These are phyloP conservation scores for Sanghuangporus sanghuang DNA, from an alignment of 1,284 basidiomycete species.

Conservation along the genomic window DNA sequence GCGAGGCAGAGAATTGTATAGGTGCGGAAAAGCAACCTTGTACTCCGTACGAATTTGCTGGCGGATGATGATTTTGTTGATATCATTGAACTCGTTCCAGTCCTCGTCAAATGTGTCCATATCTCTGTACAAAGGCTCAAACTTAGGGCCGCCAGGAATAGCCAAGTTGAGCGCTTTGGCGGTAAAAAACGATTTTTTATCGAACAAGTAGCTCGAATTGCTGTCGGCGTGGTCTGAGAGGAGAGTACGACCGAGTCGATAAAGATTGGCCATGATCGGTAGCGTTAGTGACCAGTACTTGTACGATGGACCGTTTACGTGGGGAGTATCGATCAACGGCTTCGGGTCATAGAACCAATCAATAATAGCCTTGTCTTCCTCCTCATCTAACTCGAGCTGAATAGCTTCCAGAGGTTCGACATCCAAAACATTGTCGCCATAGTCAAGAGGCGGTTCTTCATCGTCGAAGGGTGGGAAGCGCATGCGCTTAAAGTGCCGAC, in stretches of 20 bases:
- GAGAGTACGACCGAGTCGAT: constrained; percentile 91
- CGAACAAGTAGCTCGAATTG: constrained; percentile 91
- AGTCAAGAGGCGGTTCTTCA: constrained; percentile 97
- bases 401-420: constrained; percentile 98
- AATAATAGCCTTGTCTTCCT: constrained; percentile 91
- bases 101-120: constrained; percentile 98
- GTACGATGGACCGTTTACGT: constrained; percentile 93
- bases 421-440: constrained; percentile 97
- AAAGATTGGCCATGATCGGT: constrained; percentile 94
- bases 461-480: constrained; percentile 99
- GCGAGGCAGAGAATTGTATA: constrained; percentile 97
- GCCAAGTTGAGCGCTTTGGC: constrained; percentile 98
- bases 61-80: constrained; percentile 99
- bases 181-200: constrained; percentile 97
- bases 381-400: constrained; percentile 91
- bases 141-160: constrained; percentile 98
- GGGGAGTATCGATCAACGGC: constrained; percentile 83
- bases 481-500: constrained; percentile 99
- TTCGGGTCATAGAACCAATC: constrained; percentile 99
- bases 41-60: constrained; percentile 99
- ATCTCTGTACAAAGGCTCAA: constrained; percentile 91
- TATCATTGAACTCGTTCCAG: constrained; percentile 99
- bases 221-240: constrained; percentile 89
- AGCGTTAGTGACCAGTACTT: constrained; percentile 84
- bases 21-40: constrained; percentile 98